Conservation (phyloP, 2,329 filamentous ascomycete species). For the Fusarium agapanthi region DNA sequence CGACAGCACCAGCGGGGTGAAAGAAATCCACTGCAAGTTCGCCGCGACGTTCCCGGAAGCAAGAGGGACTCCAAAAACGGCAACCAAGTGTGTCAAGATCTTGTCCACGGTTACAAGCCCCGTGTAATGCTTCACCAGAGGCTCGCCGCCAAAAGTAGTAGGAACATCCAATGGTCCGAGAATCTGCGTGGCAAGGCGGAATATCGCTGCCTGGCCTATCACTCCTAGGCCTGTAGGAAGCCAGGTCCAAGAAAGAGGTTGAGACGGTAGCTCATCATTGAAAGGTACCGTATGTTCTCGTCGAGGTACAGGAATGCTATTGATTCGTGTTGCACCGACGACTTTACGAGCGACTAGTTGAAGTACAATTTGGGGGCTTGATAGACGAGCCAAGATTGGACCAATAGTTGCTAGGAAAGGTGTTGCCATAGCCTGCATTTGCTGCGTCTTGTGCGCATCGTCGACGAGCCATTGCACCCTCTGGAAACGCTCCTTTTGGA, state of each 20-base stretch:
- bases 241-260: not conserved
- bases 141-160: not conserved
- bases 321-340: not conserved
- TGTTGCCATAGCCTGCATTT: not conserved
- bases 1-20: not conserved
- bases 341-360: fast-evolving
- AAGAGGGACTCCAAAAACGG: not conserved
- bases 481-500: not conserved
- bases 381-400: not conserved
- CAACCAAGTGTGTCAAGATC: not conserved
- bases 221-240: not conserved
- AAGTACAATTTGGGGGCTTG: fast-evolving
- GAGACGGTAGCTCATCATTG: not conserved
- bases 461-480: not conserved
- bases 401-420: not conserved
- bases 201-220: not conserved
- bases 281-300: not conserved
- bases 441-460: not conserved
- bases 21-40: not conserved
- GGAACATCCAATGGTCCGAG: not conserved
- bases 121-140: not conserved
- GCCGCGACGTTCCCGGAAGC: fast-evolving
- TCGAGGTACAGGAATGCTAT: not conserved
- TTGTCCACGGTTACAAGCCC: not conserved
- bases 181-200: fast-evolving